Evolutionary conservation across 768 basidiomycete genomes (phyloP).

Genomic region (Lactarius trivialis): DNA sequence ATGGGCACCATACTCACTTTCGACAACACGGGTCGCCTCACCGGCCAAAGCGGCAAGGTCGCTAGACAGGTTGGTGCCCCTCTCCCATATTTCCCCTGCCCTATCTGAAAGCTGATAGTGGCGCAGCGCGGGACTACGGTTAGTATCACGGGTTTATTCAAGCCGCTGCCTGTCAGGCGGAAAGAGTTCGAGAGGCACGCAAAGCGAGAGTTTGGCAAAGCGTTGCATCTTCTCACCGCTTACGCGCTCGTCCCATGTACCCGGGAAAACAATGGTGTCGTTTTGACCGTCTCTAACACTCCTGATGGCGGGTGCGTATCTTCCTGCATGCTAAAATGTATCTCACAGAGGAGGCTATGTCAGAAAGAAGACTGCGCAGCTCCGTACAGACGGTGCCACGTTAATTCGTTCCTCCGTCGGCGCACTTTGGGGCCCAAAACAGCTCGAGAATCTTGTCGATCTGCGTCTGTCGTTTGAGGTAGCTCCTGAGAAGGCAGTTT

Average conservation of each 20-base stretch:
- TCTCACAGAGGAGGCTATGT: neutral
- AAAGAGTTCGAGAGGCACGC: slow-evolving; percentile 86
- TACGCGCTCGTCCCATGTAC: slow-evolving; percentile 86
- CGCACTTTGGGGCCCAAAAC: slow-evolving; percentile 80
- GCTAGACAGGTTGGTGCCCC: slow-evolving; percentile 63
- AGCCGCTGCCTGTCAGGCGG: slow-evolving; percentile 78
- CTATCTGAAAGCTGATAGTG: neutral
- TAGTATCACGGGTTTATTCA: slow-evolving; percentile 62
- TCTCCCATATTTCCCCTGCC: neutral
- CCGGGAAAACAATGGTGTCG: slow-evolving; percentile 49
- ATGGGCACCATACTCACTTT: slow-evolving; percentile 77
- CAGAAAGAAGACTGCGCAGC: slow-evolving; percentile 59
- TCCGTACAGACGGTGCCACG: slow-evolving; percentile 64
- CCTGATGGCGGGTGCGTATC: slow-evolving; percentile 58
- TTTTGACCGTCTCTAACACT: slow-evolving; percentile 68
- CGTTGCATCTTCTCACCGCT: slow-evolving; percentile 71
- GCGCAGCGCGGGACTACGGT: slow-evolving; percentile 83
- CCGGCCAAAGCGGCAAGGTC: slow-evolving; percentile 46
- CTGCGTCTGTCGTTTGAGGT: slow-evolving; percentile 67
- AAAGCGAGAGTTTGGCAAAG: slow-evolving; percentile 87
- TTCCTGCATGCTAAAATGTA: neutral
- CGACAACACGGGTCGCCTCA: slow-evolving; percentile 56
- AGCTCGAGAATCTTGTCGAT: slow-evolving; percentile 66
- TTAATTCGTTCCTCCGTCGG: slow-evolving; percentile 58
- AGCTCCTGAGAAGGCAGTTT: slow-evolving; percentile 50